phyloP scores from a whole-genome alignment of 83 land plant genomes.

The Thuja plicata region DNA sequence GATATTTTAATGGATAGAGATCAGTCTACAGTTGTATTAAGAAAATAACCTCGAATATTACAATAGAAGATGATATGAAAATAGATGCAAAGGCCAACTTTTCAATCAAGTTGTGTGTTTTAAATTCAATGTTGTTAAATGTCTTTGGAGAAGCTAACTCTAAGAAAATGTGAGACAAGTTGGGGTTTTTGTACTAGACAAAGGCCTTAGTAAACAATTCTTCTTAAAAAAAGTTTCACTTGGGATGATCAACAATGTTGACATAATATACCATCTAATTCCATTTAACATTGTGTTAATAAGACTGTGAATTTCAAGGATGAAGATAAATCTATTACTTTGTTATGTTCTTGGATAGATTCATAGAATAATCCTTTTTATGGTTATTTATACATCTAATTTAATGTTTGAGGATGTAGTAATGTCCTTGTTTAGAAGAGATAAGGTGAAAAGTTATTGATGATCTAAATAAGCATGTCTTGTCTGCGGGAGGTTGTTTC shows the following conservation, averaged over 20 bases:
- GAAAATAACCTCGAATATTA: too few relatives aligned
- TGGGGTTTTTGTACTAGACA: not conserved
- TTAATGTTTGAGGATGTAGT: not conserved
- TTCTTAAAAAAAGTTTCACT: too few relatives aligned
- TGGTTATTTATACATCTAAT: not conserved
- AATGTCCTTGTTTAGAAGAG: not conserved
- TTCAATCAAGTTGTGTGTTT: too few relatives aligned
- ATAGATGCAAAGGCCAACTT: too few relatives aligned
- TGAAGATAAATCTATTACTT: not conserved
- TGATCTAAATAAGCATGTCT: not conserved
- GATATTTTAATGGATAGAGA: too few relatives aligned
- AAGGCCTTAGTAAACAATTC: not conserved
- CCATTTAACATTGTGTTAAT: not conserved
- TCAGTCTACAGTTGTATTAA: too few relatives aligned
- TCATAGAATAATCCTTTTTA: not conserved
- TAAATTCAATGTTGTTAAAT: too few relatives aligned
- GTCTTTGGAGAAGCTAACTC: too few relatives aligned
- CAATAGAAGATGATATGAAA: too few relatives aligned
- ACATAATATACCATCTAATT: not conserved
- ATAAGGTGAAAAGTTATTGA: not conserved
- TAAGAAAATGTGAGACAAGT: too few relatives aligned
- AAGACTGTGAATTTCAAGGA: not conserved
- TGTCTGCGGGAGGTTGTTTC: not conserved
- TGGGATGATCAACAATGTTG: not conserved
- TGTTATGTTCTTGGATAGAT: not conserved